Evolutionary conservation across 441 rosid genomes (phyloP).

Genomic region (Macaranga tanarius): DNA sequence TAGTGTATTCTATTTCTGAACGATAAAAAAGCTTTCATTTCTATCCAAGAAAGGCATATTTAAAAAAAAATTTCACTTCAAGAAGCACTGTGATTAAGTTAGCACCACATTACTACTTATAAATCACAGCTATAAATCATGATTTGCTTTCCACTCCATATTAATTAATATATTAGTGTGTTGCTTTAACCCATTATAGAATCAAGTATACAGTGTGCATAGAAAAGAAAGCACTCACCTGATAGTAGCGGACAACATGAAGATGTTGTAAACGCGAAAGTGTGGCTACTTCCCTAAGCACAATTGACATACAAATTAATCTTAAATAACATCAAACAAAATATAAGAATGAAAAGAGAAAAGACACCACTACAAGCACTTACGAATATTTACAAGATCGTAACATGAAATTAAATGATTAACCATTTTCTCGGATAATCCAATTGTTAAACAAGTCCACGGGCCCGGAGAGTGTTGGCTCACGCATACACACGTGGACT

Average conservation of each 20-base stretch:
- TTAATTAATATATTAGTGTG: no score
- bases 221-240: conserved; percentile 48
- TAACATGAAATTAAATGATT: not conserved
- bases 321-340: conserved; percentile 10
- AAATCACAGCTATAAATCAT: not conserved
- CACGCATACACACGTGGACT: no score
- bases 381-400: conserved; percentile 12
- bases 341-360: conserved; percentile 16
- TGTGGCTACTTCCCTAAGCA: conserved; percentile 93
- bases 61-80: not conserved
- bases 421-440: not conserved
- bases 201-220: conserved; percentile 11
- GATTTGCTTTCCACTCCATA: not conserved
- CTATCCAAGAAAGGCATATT: not conserved
- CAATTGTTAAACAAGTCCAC: no score
- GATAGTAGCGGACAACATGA: conserved; percentile 99
- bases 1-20: conserved; percentile 2
- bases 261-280: conserved; percentile 98
- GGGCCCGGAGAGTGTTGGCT: no score
- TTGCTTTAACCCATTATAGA: not conserved
- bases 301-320: conserved; percentile 29
- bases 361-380: conserved; percentile 15
- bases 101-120: not conserved
- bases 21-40: not conserved
- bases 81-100: not conserved